phyloP scores from a whole-genome alignment of 2,329 filamentous ascomycete genomes.

The Dothistroma septosporum region DNA sequence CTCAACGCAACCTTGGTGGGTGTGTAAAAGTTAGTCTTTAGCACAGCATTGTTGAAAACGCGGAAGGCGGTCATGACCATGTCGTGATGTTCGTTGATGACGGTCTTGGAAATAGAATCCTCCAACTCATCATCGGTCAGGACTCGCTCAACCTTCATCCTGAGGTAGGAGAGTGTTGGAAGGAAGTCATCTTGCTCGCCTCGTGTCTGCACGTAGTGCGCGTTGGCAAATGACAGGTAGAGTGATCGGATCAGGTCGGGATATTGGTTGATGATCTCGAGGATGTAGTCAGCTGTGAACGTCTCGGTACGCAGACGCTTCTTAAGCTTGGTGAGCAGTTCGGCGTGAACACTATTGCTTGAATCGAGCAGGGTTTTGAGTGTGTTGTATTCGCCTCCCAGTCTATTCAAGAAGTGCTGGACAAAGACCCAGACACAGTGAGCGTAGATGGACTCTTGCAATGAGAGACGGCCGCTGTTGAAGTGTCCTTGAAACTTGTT shows the following conservation, averaged over 20 bases:
- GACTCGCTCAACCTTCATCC: constrained; percentile 66
- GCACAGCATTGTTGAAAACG: constrained; percentile 85
- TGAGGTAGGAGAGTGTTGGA: constrained; percentile 65
- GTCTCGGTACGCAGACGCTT: constrained; percentile 91
- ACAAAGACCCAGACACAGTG: constrained; percentile 98
- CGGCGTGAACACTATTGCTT: constrained; percentile 78
- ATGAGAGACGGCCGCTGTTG: constrained; percentile 75
- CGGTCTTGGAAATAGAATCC: constrained; percentile 72
- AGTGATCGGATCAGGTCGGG: constrained; percentile 80
- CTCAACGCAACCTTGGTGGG: constrained; percentile 97
- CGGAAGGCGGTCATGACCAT: constrained; percentile 98
- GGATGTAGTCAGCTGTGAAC: constrained; percentile 96
- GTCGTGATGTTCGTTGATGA: constrained; percentile 88
- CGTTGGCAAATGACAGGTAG: constrained; percentile 86
- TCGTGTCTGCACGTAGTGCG: constrained; percentile 69
- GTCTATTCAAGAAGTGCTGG: constrained; percentile 93
- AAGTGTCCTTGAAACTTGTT: constrained; percentile 94
- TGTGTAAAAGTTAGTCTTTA: constrained; percentile 98
- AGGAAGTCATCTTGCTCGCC: constrained; percentile 64
- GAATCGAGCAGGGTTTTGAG: constrained; percentile 74
- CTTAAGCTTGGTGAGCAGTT: constrained; percentile 90
- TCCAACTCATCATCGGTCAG: constrained; percentile 70
- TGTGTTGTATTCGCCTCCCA: constrained; percentile 87
- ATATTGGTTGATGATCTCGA: constrained; percentile 91
- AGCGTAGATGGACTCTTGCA: constrained; percentile 95